Evolutionary conservation across 495 filamentous ascomycete genomes (phyloP).

Genomic region (Amniculicola lignicola): DNA sequence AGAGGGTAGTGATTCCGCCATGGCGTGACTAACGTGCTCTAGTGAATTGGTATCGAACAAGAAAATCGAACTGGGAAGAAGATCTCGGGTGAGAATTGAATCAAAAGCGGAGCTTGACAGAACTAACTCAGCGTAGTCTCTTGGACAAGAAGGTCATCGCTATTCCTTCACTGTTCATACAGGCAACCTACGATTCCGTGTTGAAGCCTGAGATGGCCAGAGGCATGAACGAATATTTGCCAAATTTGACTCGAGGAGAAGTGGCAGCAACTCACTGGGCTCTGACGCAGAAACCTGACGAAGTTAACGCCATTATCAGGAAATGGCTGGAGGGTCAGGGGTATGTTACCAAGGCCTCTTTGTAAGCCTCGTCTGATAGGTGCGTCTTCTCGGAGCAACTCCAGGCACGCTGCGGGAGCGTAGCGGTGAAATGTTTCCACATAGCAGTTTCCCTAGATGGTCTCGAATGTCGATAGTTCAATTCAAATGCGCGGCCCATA

Average conservation of each 20-base stretch:
- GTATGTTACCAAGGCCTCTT: constrained; percentile 39
- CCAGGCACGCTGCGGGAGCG: no score
- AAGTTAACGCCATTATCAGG: constrained; percentile 42
- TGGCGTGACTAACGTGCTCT: constrained; percentile 15
- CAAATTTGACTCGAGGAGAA: constrained; percentile 51
- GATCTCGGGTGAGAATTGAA: constrained; percentile 53
- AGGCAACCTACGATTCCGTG: constrained; percentile 61
- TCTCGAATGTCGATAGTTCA: constrained; percentile 9
- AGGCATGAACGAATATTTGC: constrained; percentile 64
- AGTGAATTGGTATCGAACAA: constrained; percentile 81
- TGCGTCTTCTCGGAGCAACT: not conserved
- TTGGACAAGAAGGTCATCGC: constrained; percentile 48
- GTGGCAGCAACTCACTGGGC: constrained; percentile 46
- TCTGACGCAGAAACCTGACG: constrained; percentile 40
- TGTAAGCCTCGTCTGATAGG: constrained; percentile 24
- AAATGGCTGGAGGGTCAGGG: constrained; percentile 42
- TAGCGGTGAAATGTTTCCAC: constrained; percentile 13
- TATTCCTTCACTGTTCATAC: constrained; percentile 70
- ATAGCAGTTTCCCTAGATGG: not conserved
- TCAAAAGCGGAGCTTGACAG: not conserved
- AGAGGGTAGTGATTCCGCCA: not conserved
- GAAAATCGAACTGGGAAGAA: constrained; percentile 69
- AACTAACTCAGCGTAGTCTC: constrained; percentile 21
- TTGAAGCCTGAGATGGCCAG: constrained; percentile 63
- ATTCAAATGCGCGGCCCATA: constrained; percentile 2